Evolutionary conservation across 176 grass and related monocot species (phyloP).

Genomic region (Melocanna baccifera): DNA sequence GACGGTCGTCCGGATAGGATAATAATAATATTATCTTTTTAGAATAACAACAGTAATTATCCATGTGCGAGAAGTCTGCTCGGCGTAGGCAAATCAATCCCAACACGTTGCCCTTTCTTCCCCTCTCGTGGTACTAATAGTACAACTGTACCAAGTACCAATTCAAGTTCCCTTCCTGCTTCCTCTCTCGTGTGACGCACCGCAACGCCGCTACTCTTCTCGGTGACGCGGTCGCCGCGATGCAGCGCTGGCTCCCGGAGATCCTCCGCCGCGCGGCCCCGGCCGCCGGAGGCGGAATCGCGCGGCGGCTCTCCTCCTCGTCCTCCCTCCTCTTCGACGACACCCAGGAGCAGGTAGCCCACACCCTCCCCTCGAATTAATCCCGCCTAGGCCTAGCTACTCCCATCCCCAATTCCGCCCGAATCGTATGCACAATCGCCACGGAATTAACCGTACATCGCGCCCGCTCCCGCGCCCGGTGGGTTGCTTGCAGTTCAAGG

Average conservation of each 20-base stretch:
- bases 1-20: no score
- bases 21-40: no score
- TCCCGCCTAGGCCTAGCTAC: no score
- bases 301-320: slow-evolving; percentile 7
- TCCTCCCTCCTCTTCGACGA: slow-evolving; percentile 90
- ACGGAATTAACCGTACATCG: neutral
- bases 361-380: no score
- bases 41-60: no score
- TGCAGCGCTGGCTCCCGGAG: slow-evolving; percentile 36
- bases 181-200: no score
- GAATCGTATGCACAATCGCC: neutral
- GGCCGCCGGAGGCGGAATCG: neutral
- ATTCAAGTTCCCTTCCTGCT: no score
- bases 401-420: neutral
- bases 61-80: no score
- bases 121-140: neutral
- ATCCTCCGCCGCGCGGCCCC: slow-evolving; percentile 43
- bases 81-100: neutral
- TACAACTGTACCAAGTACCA: neutral
- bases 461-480: neutral
- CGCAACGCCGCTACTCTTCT: no score
- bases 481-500: slow-evolving; percentile 55
- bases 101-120: neutral
- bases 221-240: neutral
- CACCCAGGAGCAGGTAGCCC: slow-evolving; percentile 75